Evolutionary conservation across 805 yeast genomes (phyloP), one percentile per base, ranked within the genome.

Genomic region (Metschnikowia reukaufii): DNA sequence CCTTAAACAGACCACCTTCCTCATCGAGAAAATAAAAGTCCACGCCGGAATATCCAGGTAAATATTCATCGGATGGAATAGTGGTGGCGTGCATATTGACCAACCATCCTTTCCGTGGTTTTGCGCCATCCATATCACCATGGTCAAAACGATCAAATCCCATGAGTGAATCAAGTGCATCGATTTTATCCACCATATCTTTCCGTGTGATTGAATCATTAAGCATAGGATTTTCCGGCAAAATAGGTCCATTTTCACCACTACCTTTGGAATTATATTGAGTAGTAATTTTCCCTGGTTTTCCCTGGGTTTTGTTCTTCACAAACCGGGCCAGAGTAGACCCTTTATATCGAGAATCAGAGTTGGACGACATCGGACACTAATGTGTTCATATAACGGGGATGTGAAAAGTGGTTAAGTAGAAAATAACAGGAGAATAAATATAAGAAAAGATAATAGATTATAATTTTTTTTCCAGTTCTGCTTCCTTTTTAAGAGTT

Each of bases 1-100:
- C 84, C 62, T 92, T 94, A 72, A 95, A 94, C 36, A 87, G 82
- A 6, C 97, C 99, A 39, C 99, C 99, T 63, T 91, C 97, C 59
- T 88, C 96, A 63, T 91, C 98, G 6, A 94, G 67, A 57, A 95
- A 94, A 62, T 95, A 95, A 65, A 86, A 90, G 58, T 94, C 97
- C 2, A 92, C 97, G 3, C 92, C 99, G 0, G 97, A 80, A 30
- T 79, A 73, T 8, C 96, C 97, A n/a, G 79, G 72, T 9, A 76
- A 57, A 36, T 73, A 70, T 27, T 81, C 83, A 4, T 78, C 80
- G 10, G 80, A 76, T 2, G 85, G 80, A 3, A 86, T 64, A 1
- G 86, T 73, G 1, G 96, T 88, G 2, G 96, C 81, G 68, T 92
- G 99, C 94, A 94, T 89, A 61, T 94, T 95, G 35, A 86, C 79